These are phyloP conservation scores for Flaveria floridana DNA, from an alignment of 140 eudicot species.

Conservation along the genomic window DNA sequence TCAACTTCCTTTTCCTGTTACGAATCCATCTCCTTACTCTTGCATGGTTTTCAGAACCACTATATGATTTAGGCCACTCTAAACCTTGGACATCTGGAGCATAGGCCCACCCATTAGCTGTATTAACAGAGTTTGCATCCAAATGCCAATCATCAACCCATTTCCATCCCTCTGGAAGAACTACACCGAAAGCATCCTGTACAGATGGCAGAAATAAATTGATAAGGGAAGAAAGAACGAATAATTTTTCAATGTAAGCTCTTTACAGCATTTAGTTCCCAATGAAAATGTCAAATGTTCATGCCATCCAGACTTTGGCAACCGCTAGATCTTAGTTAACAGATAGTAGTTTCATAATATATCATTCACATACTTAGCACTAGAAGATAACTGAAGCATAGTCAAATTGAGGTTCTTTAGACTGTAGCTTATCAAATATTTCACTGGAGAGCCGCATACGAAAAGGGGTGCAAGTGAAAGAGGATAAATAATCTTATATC, in stretches of 20 bases:
- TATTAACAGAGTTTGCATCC: conserved; percentile 45
- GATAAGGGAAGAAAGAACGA: not conserved
- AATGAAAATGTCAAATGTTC: not conserved
- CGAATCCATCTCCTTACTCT: conserved; percentile 72
- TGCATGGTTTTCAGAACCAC: conserved; percentile 42
- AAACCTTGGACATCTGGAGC: conserved; percentile 61
- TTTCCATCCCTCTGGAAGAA: conserved; percentile 54
- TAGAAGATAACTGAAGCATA: not conserved
- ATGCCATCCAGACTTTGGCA: not conserved
- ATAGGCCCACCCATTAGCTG: conserved; percentile 73
- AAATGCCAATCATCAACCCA: conserved; percentile 80
- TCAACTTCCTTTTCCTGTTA: conserved; percentile 41
- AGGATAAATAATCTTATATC: not conserved
- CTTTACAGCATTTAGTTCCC: not conserved
- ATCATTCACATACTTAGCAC: conserved; percentile 3
- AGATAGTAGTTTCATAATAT: not conserved
- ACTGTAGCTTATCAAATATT: conserved; percentile 10
- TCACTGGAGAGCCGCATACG: not conserved
- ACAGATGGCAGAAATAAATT: conserved; percentile 13
- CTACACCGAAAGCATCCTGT: conserved; percentile 46
- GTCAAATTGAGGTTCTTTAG: not conserved
- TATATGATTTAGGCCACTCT: conserved; percentile 60
- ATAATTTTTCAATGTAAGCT: conserved; percentile 1
- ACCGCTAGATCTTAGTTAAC: not conserved
- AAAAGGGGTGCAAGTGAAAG: not conserved